Base-by-base conservation (phyloP, 2,329 filamentous ascomycete genomes). In the Achaetomium macrosporum region DNA sequence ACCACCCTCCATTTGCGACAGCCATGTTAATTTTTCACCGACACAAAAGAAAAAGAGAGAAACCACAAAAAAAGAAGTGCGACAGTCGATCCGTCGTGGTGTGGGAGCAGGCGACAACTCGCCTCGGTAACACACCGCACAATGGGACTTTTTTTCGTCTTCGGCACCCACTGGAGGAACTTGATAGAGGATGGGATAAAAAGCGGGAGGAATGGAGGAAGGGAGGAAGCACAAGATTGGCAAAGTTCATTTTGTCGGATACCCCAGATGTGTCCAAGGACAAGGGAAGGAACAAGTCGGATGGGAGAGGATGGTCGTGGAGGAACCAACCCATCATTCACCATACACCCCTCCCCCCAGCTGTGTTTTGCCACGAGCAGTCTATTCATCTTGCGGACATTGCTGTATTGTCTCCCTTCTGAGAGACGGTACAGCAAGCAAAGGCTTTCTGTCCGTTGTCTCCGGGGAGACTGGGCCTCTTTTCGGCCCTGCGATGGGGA, bases 41-140 rank as follows among this genome's bases (percentile, higher is more conserved):
- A 4, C 25, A 52, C 49, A 57, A 57, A 57, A 60, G 46, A 57
- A 59, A 57, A 47, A 57, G 56, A 57, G 59, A 43, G 56, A 59
- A 57, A 42, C 44, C 20, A 59, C 58, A 61, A 62, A 58, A 55
- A 57, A 57, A 49, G 51, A 47, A 47, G 50, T 54, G 53, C 36
- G 44, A 41, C 25, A 19, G 41, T 52, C 40, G 44, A 56, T 56
- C 48, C 45, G 13, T 51, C 41, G 33, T 42, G 44, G 39, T 46
- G 51, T 49, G 37, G n/a, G 46, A 54, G 53, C 45, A 29, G 7
- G 40, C n/a, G n/a, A 39, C 15, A 41, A 42, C 50, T 11, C 16
- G 35, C 46, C 41, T 50, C 52, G 47, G 55, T 41, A 52, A 47
- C 30, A 42, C 51, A 25, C 25, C 25, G 25, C 25, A 25, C 25